Evolutionary conservation across 2,329 filamentous ascomycete species (phyloP), one percentile per base, ranked within the genome.

Genomic region (Aschersonia sp.): DNA sequence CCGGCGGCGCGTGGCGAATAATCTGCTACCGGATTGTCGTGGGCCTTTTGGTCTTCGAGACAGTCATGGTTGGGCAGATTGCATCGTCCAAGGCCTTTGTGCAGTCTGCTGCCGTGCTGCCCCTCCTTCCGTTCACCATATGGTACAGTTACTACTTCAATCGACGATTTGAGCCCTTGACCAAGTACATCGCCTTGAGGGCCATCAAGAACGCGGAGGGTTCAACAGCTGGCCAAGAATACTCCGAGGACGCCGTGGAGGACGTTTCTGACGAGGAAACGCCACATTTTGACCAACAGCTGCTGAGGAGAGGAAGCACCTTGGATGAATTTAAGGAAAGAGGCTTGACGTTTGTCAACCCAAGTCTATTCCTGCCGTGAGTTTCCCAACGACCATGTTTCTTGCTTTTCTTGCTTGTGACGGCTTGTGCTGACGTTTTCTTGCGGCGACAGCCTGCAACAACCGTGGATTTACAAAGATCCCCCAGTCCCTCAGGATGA

Each of bases 1-100:
- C 90, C 0, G 94, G 94, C 22, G 81, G 84, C 51, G 88, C 89
- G 5, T 98, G 92, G 92, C 83, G 85, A 45, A 94, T 98, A 76
- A 95, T 98, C 52, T 95, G 88, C 66, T 87, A 92, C 59, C 85
- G 92, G 37, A 76, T 95, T 50, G 78, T 97, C 48, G 70, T 95
- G 30, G 92, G 92, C 1, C 67, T 95, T 8, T 67, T 94, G 3
- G 78, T 97, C 41, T 95, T 95, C 59, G 88, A 98, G 63, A 66
- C 94, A 29, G 87, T 92, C 44, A 92, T 95, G 74, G 83, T 87
- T 29, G 90, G 90, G 4, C 82, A 90, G 52, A 75, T 98, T 48
- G 86, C 86, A 2, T 67, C 92, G 31, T 76, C 81, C 48, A 69
- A 75, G 45, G 87, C 86, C 0, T 85, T 88, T 55, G 77, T 81